These are phyloP conservation scores for Pyrenopolyporus hunteri DNA, from an alignment of 495 filamentous ascomycete genomes.

Conservation along the genomic window DNA sequence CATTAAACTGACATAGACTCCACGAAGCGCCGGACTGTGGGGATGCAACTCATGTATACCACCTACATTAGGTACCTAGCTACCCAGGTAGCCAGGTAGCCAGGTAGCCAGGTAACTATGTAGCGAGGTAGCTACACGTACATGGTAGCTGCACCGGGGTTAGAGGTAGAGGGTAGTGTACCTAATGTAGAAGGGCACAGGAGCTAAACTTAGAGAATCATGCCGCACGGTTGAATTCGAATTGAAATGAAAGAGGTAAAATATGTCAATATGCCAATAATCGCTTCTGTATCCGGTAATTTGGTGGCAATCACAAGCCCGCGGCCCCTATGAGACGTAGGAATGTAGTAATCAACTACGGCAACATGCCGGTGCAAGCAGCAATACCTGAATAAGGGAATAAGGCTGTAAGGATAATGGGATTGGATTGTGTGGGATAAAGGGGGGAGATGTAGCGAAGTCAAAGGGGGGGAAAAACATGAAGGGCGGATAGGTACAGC, in stretches of 20 bases:
- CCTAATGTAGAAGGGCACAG: too few relatives aligned
- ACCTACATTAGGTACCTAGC: too few relatives aligned
- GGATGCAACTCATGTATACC: slow-evolving; percentile 16
- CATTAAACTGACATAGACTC: slow-evolving; percentile 7
- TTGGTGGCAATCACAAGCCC: slow-evolving; percentile 10
- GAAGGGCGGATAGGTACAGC: too few relatives aligned
- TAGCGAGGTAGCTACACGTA: too few relatives aligned
- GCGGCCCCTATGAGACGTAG: slow-evolving; percentile 9
- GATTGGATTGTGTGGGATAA: neutral
- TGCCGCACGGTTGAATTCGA: neutral
- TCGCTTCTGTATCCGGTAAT: slow-evolving; percentile 17
- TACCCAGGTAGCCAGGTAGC: too few relatives aligned
- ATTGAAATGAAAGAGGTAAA: slow-evolving; percentile 12
- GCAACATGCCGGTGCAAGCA: neutral
- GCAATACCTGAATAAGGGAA: slow-evolving; percentile 12
- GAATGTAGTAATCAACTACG: slow-evolving; percentile 15
- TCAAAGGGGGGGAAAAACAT: slow-evolving; percentile 2
- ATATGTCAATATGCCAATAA: slow-evolving; percentile 12
- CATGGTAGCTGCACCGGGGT: too few relatives aligned
- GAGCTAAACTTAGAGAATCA: slow-evolving; percentile 18
- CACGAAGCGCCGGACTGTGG: slow-evolving; percentile 2
- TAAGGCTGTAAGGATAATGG: neutral
- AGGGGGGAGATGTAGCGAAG: neutral
- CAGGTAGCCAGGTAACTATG: too few relatives aligned
- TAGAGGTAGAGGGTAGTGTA: too few relatives aligned